Evolutionary conservation across 768 basidiomycete species (phyloP).

Genomic region (Baorangia bicolor): DNA sequence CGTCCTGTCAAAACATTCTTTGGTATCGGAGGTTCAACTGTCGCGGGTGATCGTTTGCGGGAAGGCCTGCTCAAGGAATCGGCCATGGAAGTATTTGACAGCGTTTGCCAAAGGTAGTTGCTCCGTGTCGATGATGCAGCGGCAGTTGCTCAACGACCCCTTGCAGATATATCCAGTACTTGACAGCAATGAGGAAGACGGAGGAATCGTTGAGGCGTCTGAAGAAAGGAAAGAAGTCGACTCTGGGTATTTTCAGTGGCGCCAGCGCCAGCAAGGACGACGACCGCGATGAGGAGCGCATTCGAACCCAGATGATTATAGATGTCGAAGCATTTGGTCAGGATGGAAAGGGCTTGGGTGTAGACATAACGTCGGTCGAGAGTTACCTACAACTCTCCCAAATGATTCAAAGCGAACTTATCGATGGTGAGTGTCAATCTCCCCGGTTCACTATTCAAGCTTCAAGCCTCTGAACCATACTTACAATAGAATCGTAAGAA

Average conservation of each 20-base stretch:
- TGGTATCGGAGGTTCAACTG: slow-evolving; percentile 52
- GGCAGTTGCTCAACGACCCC: not conserved
- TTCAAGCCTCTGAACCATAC: not conserved
- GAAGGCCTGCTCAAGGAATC: slow-evolving; percentile 50
- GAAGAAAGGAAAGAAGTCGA: slow-evolving; percentile 80
- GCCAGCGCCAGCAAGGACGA: slow-evolving; percentile 51
- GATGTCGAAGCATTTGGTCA: slow-evolving; percentile 84
- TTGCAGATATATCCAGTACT: slow-evolving; percentile 72
- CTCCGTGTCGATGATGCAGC: not conserved
- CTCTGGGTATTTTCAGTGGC: slow-evolving; percentile 78
- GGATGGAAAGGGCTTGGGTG: slow-evolving; percentile 70
- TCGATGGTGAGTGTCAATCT: slow-evolving; percentile 29
- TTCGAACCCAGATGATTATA: slow-evolving; percentile 74
- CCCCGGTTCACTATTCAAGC: not conserved
- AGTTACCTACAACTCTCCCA: slow-evolving; percentile 56
- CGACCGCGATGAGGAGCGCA: slow-evolving; percentile 84
- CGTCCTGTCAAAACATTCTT: slow-evolving; percentile 80
- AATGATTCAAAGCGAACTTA: slow-evolving; percentile 50
- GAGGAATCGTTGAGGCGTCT: slow-evolving; percentile 85
- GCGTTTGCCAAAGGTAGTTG: slow-evolving; percentile 61
- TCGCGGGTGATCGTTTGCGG: slow-evolving; percentile 59
- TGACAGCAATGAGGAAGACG: slow-evolving; percentile 86
- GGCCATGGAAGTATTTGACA: slow-evolving; percentile 66
- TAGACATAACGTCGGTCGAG: slow-evolving; percentile 53
- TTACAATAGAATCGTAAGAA: slow-evolving; percentile 15